Conservation (phyloP, 1,284 basidiomycete genomes). For the Erythrobasidium hasegawianum region DNA sequence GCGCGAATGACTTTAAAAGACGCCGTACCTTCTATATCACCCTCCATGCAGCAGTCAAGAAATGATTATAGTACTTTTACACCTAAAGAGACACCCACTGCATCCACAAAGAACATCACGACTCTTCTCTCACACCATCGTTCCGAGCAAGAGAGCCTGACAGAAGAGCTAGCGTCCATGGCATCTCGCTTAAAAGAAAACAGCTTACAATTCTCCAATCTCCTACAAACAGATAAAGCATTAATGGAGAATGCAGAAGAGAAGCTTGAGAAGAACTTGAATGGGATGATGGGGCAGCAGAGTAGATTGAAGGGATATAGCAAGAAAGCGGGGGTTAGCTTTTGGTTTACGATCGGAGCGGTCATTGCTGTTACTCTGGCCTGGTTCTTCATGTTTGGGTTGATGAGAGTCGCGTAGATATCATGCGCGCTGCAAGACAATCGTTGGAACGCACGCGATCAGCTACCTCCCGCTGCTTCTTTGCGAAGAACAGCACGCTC, state of each 20-base stretch:
- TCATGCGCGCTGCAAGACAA: background rate
- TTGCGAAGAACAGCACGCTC: too few relatives aligned
- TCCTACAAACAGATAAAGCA: constrained; percentile 62
- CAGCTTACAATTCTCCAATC: constrained; percentile 63
- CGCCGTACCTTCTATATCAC: background rate
- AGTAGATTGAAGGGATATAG: constrained; percentile 61
- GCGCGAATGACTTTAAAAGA: background rate
- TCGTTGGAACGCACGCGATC: too few relatives aligned
- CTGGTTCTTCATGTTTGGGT: constrained; percentile 66
- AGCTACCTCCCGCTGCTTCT: too few relatives aligned
- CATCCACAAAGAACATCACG: constrained; percentile 26
- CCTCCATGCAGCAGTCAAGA: background rate
- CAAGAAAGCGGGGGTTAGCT: constrained; percentile 65
- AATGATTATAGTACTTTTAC: background rate
- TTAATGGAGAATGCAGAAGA: constrained; percentile 59
- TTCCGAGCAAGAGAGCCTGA: constrained; percentile 61
- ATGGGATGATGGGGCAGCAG: constrained; percentile 64
- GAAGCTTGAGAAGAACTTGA: constrained; percentile 67
- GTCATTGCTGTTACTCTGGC: constrained; percentile 60
- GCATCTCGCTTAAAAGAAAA: constrained; percentile 70
- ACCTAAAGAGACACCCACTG: background rate
- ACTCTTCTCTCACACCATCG: constrained; percentile 36
- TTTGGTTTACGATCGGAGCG: constrained; percentile 63
- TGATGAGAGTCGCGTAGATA: constrained; percentile 62
- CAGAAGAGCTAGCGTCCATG: constrained; percentile 69